Evolutionary conservation across 352 stramenopile genomes (phyloP), one percentile per base, ranked within the genome.

Genomic region (Phytophthora constricta): DNA sequence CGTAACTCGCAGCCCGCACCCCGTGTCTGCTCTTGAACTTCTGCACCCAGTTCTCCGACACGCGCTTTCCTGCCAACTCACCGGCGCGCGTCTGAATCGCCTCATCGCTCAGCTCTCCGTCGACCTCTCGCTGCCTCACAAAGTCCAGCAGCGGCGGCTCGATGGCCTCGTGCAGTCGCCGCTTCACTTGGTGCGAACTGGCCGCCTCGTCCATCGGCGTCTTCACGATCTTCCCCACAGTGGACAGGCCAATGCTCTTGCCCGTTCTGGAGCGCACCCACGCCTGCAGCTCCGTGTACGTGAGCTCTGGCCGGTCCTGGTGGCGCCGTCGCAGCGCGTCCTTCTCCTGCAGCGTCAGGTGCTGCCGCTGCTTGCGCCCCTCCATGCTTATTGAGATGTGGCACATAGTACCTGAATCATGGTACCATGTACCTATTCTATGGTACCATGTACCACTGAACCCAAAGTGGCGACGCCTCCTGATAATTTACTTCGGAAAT

Each of bases 331-430:
- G 41, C 41, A 47, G 16, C 10, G 2, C 41, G n/a, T 47, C 22
- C 16, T 47, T 47, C 41, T 47, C 41, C 41, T 23, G 16, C 41
- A 47, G 41, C 41, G 41, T 47, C 41, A 47, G 16, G n/a, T 47
- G 41, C 41, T 23, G 41, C 13, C 41, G 41, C 41, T 47, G 41
- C 41, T 23, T 47, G 41, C 41, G 13, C 4, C 17, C 41, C 9
- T 47, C 31, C 31, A 13, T 11, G 7, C 7, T 37, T 7, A 37
- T 37, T 11, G 31, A 17, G 22, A 47, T 23, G 41, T 22, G 14
- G 41, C 7, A 11, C 13, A 13, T 37, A 7, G 31, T 37, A 7
- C 13, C 31, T 13, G 31, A 37, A 37, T 37, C 31, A 37, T 11
- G n/a, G n/a, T n/a, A n/a, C n/a, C n/a, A n/a, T n/a, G n/a, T n/a